Base-by-base conservation (phyloP, 371 early-diverging fungal species). In the Apophysomyces variabilis region DNA sequence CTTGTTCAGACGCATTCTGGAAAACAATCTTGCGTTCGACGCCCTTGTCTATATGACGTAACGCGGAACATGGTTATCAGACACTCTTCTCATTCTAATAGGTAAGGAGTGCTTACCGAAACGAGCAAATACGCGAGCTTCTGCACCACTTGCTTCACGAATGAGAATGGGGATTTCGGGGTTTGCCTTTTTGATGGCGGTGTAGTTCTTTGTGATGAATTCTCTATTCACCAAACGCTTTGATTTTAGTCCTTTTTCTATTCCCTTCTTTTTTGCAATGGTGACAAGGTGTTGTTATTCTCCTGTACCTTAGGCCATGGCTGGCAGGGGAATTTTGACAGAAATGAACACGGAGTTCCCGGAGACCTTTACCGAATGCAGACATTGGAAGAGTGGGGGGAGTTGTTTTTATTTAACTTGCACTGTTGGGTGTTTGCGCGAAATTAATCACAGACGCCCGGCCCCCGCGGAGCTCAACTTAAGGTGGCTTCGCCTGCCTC, bases 291-390 rank as follows among this genome's bases (percentile, higher is more conserved):
- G 16, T n/a, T 6, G 11, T 45, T 32, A 58, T 12, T 21, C 18
- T 36, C 41, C 46, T 58, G 78, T 87, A 94, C 95, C 95, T 89
- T 66, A 94, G 74, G 59, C 95, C 95, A 66, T 86, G 85, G 84
- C 93, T 93, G 47, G 91, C 89, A 60, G 92, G 83, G n/a, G 89
- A 88, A 16, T 87, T 90, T 79, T 93, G 95, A 77, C 93, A 93
- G 77, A 93, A 86, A 78, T 96, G 97, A 61, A 96, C 86, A 69
- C 97, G 92, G 46, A 96, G 87, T 76, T 96, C 97, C 77, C 90
- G 90, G 57, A 96, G 80, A 70, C 85, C 81, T 72, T 89, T 90
- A 65, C 86, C 62, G 69, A 89, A 76, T 68, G 54, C 54, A 50
- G 54, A 50, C 54, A 50, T 50, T 50, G 21, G 16, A 50, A 50